Base-by-base conservation (phyloP, 257 asterid genomes). In the Lycium barbarum region DNA sequence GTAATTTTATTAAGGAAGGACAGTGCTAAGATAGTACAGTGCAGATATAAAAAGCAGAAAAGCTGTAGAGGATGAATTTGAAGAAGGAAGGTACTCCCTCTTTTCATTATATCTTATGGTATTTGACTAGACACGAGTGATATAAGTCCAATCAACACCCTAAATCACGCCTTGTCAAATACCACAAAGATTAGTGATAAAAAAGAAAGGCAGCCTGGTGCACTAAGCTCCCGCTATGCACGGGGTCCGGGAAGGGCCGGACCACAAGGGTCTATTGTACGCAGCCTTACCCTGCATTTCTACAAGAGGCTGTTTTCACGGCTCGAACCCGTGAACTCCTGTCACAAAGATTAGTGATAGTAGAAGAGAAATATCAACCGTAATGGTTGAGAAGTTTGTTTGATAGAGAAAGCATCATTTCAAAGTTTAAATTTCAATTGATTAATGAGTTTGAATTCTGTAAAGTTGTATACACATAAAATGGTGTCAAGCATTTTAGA, bases 401-500 rank as follows among this genome's bases (percentile, higher is more conserved):
- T 70, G 7, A n/a, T 9, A 17, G 79, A 71, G 79, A 71, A 22
- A 18, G 55, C 79, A 40, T 40, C 33, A 71, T 35, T 40, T 8
- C 55, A 71, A 70, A 71, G 79, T 71, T 40, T 18, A 17, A 17
- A 71, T 8, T 43, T 71, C 17, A 71, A 18, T 40, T 40, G 54
- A 17, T 71, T 40, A 71, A 18, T 71, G 45, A 18, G 55, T 71
- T 71, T 71, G 79, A 71, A 71, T 17, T 71, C 35, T 38, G 18
- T 54, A 71, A 71, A 40, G 15, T 18, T 71, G 55, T 71, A 40
- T 40, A 18, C 79, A 40, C 79, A 71, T 71, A 40, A 18, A 71
- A 40, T 72, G 57, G 57, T n/a, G 80, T 72, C 80, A 72, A 72
- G 9, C 36, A 18, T 72, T 72, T 43, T n/a, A 72, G 13, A 40